Percentiles rank a stretch among this genome's conserved stretches.
Conservation (phyloP, 768 basidiomycete genomes). For the Russula compacta region DNA sequence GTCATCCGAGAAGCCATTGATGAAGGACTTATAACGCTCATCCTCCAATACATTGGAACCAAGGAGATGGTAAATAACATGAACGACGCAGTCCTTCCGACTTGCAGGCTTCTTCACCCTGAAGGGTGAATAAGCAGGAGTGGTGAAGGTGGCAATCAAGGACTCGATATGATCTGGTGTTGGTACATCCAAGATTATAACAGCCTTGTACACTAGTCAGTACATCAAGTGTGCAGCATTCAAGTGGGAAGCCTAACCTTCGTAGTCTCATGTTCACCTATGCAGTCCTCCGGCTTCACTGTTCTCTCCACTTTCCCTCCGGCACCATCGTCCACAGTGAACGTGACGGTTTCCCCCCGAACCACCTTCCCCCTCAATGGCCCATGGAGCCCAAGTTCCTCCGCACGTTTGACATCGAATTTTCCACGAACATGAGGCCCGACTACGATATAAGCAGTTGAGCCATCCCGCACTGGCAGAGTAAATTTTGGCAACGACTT, state of each 20-base stretch:
- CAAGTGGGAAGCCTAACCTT: constrained; percentile 28
- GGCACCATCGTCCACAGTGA: constrained; percentile 39
- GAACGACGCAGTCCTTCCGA: constrained; percentile 37
- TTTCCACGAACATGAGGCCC: constrained; percentile 46
- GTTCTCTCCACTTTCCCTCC: constrained; percentile 37
- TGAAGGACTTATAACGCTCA: constrained; percentile 58
- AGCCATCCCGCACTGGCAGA: constrained; percentile 9
- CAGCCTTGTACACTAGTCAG: constrained; percentile 33
- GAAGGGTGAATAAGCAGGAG: constrained; percentile 40
- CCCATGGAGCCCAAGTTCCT: constrained; percentile 57
- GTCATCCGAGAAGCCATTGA: constrained; percentile 52
- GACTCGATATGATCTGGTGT: constrained; percentile 45
- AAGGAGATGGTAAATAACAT: constrained; percentile 60
- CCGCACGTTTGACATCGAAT: constrained; percentile 62
- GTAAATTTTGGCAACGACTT: constrained; percentile 7
- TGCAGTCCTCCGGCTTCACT: constrained; percentile 51
- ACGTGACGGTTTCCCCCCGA: constrained; percentile 53
- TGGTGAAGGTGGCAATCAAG: constrained; percentile 39
- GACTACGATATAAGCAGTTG: constrained; percentile 32
- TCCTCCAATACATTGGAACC: constrained; percentile 66
- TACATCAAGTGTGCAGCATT: background rate
- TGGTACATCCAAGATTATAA: constrained; percentile 68
- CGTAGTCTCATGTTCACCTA: constrained; percentile 44
- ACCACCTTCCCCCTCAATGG: constrained; percentile 51
- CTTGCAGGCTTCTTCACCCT: constrained; percentile 35